Percentiles rank a stretch among this genome's conserved stretches.
Evolutionary conservation across 495 filamentous ascomycete genomes (phyloP).

Genomic region (Annulohypoxylon maeteangense): DNA sequence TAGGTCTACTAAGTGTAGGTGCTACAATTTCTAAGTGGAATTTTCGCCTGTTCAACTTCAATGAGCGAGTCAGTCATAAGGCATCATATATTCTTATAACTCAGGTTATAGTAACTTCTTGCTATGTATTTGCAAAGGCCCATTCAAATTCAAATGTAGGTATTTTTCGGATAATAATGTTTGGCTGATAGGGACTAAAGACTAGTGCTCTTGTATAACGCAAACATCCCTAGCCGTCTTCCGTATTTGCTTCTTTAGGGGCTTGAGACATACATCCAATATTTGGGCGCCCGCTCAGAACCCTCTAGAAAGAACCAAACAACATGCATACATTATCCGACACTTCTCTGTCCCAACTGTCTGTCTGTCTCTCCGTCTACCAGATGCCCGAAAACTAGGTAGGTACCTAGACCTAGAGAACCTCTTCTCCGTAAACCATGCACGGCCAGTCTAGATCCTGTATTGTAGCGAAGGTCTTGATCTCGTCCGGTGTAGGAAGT

Average conservation of each 20-base stretch:
- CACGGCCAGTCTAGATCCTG: slow-evolving; percentile 34
- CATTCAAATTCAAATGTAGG: neutral
- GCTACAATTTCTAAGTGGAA: neutral
- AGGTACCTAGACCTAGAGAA: slow-evolving; percentile 1
- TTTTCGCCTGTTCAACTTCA: neutral
- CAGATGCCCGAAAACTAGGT: slow-evolving; percentile 5
- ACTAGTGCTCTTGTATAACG: neutral
- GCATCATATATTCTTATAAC: too few relatives aligned
- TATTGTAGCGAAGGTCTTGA: slow-evolving; percentile 18
- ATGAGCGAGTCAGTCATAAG: too few relatives aligned
- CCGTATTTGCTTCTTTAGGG: neutral
- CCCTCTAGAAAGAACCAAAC: neutral
- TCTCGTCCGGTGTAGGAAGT: slow-evolving; percentile 9
- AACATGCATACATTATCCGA: slow-evolving; percentile 5
- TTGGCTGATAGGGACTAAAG: neutral
- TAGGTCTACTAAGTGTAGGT: neutral
- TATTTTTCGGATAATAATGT: neutral
- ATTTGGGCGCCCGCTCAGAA: neutral
- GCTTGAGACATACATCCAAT: neutral
- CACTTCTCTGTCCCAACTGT: neutral
- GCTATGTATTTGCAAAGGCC: too few relatives aligned
- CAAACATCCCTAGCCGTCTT: neutral
- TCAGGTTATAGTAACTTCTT: too few relatives aligned
- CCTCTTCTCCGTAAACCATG: slow-evolving; percentile 15
- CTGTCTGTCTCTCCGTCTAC: slow-evolving; percentile 6